These are phyloP conservation scores for Colletotrichum cereale DNA, from an alignment of 2,329 filamentous ascomycete species.

Conservation along the genomic window DNA sequence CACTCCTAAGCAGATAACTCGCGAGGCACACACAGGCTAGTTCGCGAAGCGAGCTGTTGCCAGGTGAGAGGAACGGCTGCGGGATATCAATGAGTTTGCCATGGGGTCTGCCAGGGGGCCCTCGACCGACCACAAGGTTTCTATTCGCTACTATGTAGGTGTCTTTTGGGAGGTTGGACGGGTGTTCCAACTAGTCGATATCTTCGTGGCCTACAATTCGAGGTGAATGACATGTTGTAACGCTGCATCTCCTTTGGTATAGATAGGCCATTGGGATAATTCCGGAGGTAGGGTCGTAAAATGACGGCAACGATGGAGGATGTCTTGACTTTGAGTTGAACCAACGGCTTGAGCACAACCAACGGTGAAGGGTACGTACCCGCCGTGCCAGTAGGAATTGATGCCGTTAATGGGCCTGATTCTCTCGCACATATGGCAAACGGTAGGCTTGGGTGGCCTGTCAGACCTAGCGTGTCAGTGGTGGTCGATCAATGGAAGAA, in stretches of 20 bases:
- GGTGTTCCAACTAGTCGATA: not conserved
- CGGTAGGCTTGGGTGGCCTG: conserved; percentile 21
- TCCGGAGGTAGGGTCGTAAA: not conserved
- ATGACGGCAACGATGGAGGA: not conserved
- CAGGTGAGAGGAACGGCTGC: conserved; percentile 14
- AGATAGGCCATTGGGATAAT: not conserved
- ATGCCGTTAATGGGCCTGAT: conserved; percentile 27
- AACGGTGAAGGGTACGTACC: conserved; percentile 26
- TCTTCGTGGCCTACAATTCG: not conserved
- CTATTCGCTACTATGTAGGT: not conserved
- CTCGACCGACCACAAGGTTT: not conserved
- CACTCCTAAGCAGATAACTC: not conserved
- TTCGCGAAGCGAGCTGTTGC: not conserved
- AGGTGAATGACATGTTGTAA: not conserved
- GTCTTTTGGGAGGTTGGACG: not conserved
- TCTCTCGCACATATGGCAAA: conserved; percentile 12
- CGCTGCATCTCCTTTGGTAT: not conserved
- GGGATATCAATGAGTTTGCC: not conserved
- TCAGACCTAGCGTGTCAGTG: conserved; percentile 16
- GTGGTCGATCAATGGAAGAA: conserved; percentile 14
- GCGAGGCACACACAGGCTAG: not conserved
- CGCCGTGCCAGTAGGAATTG: conserved; percentile 19
- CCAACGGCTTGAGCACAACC: conserved; percentile 7
- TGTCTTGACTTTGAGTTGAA: conserved; percentile 1
- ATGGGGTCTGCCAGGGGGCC: not conserved